Conservation (phyloP, 2,329 filamentous ascomycete genomes). For the Alternaria alternata region DNA sequence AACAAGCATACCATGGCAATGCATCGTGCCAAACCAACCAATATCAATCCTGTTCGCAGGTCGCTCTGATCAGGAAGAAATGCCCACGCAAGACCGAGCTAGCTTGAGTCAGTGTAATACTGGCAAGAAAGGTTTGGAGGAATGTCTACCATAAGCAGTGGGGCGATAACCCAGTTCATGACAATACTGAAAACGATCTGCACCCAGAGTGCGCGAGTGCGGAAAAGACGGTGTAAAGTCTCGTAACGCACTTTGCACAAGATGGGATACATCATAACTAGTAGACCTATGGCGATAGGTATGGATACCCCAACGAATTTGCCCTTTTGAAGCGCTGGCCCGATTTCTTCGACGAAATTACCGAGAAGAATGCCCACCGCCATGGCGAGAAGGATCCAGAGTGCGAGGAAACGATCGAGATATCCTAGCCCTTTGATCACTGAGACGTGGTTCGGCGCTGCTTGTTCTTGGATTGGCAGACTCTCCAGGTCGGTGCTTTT, state of each 20-base stretch:
- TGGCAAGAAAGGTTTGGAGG: neutral
- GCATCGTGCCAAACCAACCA: constrained; percentile 80
- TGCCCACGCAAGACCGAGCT: constrained; percentile 71
- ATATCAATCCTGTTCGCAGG: constrained; percentile 68
- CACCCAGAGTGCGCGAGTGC: constrained; percentile 69
- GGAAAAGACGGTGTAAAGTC: constrained; percentile 69
- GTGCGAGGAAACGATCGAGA: constrained; percentile 10
- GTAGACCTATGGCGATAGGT: constrained; percentile 75
- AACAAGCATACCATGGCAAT: constrained; percentile 74
- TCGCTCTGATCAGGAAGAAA: constrained; percentile 42
- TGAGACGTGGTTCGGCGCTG: constrained; percentile 5
- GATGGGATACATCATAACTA: constrained; percentile 92
- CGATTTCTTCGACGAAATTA: constrained; percentile 72
- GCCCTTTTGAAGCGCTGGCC: constrained; percentile 69
- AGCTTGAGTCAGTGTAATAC: neutral
- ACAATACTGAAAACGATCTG: constrained; percentile 76
- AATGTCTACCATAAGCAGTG: constrained; percentile 68
- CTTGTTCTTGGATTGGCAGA: constrained; percentile 5
- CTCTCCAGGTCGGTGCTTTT: constrained; percentile 1
- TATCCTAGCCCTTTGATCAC: constrained; percentile 47
- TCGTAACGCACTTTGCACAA: constrained; percentile 83
- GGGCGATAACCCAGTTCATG: constrained; percentile 83
- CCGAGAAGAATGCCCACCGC: constrained; percentile 60
- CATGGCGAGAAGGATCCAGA: constrained; percentile 79
- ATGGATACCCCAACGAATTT: constrained; percentile 73